Base-by-base conservation (phyloP, 1,284 basidiomycete genomes). In the Ceratobasidium sp. region DNA sequence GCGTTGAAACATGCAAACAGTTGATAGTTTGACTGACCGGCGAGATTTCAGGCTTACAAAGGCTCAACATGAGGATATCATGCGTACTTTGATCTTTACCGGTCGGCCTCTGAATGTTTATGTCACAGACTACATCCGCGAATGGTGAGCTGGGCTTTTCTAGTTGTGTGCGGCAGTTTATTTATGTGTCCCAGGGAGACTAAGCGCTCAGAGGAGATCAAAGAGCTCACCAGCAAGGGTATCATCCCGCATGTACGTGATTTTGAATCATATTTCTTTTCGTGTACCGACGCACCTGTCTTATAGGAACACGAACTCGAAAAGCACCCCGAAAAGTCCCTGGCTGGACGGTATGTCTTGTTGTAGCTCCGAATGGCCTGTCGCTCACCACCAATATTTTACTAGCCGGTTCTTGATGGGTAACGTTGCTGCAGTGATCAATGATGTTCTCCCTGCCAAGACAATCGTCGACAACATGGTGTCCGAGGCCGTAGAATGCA, bases 81-180 rank as follows among this genome's bases (percentile, higher is more conserved):
- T 89, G 60, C 88, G 88, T 23, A 95, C 94, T 6, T 79, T 94
- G 58, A 96, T 96, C 78, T 96, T 89, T 83, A 92, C 91, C 70
- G 95, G 95, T 26, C 89, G 95, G 34, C 96, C 95, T 12, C 83
- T 97, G 76, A 88, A 94, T 50, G 92, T 96, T 28, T 83, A 88
- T 76, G 88, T 88, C 79, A 94, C 92, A 10, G 88, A 91, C 23
- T 96, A 94, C 79, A 86, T 95, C 73, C 88, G 89, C 34, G 86
- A 90, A 74, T 93, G 92, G 92, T 90, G 74, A 59, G 85, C 81
- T 41, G 14, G 6, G 10, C 48, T 57, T 43, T 53, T 52, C 3
- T 48, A n/a, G 16, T 30, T 41, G 18, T 1, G 14, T 23, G 39
- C 32, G 53, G 2, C 12, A 32, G 1, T 9, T 57, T 30, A 53